These are phyloP conservation scores for Penicillium italicum DNA, from an alignment of 2,329 filamentous ascomycete species.

Conservation along the genomic window DNA sequence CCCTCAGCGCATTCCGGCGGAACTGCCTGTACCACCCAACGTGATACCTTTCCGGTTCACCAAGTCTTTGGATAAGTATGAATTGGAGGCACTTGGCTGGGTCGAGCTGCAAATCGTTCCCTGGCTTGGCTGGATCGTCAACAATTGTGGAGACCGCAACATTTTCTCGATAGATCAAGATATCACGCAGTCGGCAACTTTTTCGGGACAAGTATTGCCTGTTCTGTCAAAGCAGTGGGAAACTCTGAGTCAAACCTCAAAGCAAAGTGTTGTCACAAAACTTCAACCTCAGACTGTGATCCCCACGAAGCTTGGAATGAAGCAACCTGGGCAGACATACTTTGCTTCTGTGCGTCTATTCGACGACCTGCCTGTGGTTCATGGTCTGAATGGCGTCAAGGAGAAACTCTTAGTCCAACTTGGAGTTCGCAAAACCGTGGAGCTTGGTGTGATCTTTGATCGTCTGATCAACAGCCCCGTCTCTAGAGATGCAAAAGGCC, in stretches of 20 bases:
- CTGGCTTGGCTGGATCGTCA: slow-evolving; percentile 81
- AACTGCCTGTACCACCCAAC: slow-evolving; percentile 72
- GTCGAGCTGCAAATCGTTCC: slow-evolving; percentile 75
- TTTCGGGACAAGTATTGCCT: slow-evolving; percentile 72
- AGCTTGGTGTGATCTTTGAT: slow-evolving; percentile 89
- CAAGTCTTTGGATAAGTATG: slow-evolving; percentile 59
- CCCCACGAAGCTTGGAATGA: slow-evolving; percentile 89
- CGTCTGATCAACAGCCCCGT: slow-evolving; percentile 65
- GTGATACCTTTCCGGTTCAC: slow-evolving; percentile 86
- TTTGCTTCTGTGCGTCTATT: slow-evolving; percentile 93
- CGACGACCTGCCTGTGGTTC: slow-evolving; percentile 82
- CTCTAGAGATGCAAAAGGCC: slow-evolving; percentile 45
- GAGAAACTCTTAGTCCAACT: slow-evolving; percentile 82
- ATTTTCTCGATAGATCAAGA: slow-evolving; percentile 60
- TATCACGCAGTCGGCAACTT: slow-evolving; percentile 67
- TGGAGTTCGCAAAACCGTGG: slow-evolving; percentile 91
- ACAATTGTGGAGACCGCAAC: slow-evolving; percentile 58
- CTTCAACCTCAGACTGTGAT: slow-evolving; percentile 70
- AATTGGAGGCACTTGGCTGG: slow-evolving; percentile 83
- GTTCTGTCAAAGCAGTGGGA: slow-evolving; percentile 91
- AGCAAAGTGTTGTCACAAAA: slow-evolving; percentile 60
- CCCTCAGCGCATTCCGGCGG: slow-evolving; percentile 73
- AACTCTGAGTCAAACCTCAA: slow-evolving; percentile 63
- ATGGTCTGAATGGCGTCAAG: slow-evolving; percentile 73
- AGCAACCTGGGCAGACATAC: slow-evolving; percentile 77